These are phyloP conservation scores for Pichia eremophila DNA, from an alignment of 805 yeast genomes.

Conservation along the genomic window DNA sequence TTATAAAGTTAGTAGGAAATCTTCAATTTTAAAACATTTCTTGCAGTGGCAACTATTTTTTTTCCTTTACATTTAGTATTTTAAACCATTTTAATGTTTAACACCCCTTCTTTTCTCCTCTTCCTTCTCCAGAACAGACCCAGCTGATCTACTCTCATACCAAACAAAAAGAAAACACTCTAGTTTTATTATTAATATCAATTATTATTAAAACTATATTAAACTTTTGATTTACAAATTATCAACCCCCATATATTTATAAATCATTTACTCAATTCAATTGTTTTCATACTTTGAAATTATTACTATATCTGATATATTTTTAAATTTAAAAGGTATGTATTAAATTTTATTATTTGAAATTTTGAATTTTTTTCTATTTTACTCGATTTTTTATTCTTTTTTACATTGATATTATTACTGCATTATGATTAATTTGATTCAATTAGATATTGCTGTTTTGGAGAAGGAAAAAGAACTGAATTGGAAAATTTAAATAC, in stretches of 20 bases:
- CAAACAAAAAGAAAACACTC: neutral
- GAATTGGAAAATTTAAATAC: neutral
- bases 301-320: neutral
- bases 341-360: neutral
- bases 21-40: neutral
- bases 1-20: neutral
- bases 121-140: slow-evolving; percentile 16
- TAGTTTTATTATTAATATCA: neutral
- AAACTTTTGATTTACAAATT: neutral
- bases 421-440: neutral
- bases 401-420: neutral
- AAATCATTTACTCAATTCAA: neutral
- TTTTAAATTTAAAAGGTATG: neutral
- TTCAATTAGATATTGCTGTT: neutral
- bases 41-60: neutral
- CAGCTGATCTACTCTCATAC: slow-evolving; percentile 8
- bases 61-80: neutral
- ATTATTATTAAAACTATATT: neutral
- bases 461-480: slow-evolving; percentile 3
- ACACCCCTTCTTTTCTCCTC: slow-evolving; percentile 6
- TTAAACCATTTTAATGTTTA: slow-evolving; percentile 2
- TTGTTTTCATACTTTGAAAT: neutral
- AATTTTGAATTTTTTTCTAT: neutral
- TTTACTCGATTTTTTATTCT: neutral
- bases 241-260: neutral